A percentile compares a stretch with the other conserved stretches of the same genome.
Evolutionary conservation across 148 eudicot genomes (phyloP).

Genomic region (Amaranthus palmeri): DNA sequence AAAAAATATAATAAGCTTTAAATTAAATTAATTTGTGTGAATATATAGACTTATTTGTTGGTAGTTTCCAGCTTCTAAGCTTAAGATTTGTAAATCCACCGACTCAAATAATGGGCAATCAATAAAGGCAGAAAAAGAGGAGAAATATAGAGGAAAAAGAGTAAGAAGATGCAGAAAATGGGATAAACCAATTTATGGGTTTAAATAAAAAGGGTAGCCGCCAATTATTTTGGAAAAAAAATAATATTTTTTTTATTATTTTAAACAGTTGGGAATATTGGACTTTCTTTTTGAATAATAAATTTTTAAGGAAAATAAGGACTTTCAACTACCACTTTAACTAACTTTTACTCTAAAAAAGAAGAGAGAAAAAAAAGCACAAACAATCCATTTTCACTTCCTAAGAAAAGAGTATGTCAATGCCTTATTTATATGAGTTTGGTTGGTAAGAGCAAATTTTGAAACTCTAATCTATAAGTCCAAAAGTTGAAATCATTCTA

Average conservation of each 20-base stretch:
- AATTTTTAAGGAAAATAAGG: not conserved
- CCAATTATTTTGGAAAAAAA: not conserved
- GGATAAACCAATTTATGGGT: conserved; percentile 7
- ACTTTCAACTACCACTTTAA: conserved; percentile 37
- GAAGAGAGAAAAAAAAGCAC: not conserved
- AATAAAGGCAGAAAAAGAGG: not conserved
- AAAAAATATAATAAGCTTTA: conserved; percentile 21
- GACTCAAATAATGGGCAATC: conserved; percentile 2
- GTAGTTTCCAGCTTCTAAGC: not conserved
- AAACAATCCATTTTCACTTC: not conserved
- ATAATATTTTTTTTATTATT: too few species aligned
- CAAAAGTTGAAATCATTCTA: too few species aligned
- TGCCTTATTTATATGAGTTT: not conserved
- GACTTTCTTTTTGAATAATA: not conserved
- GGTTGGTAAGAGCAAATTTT: too few species aligned
- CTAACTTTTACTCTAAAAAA: conserved; percentile 22
- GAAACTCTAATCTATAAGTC: too few species aligned
- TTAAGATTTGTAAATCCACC: not conserved
- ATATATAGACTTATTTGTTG: not conserved
- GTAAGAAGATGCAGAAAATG: not conserved
- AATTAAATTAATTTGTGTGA: not conserved
- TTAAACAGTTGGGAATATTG: not conserved
- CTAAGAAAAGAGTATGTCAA: not conserved
- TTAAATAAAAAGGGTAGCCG: conserved; percentile 17
- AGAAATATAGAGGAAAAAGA: not conserved